These are phyloP conservation scores for Tulasnella sp. DNA, from an alignment of 768 basidiomycete genomes.

Conservation along the genomic window DNA sequence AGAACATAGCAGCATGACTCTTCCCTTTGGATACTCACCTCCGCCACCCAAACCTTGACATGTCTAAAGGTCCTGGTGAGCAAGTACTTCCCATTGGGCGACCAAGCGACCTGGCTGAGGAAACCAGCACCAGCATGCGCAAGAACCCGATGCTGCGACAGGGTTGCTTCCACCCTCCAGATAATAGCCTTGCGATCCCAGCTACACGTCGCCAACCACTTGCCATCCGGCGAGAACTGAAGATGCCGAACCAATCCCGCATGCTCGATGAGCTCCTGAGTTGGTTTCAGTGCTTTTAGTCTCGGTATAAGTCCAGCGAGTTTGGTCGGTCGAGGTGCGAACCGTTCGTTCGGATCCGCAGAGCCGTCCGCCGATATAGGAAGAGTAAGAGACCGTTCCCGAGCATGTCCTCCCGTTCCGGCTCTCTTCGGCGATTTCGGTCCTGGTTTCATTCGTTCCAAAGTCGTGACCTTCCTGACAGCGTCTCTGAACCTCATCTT, in stretches of 20 bases:
- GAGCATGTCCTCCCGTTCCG: background rate
- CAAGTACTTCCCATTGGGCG: conserved; percentile 44
- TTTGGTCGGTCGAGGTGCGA: conserved; percentile 35
- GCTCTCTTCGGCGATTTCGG: background rate
- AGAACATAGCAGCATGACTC: background rate
- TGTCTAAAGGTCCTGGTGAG: conserved; percentile 53
- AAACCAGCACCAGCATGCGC: conserved; percentile 47
- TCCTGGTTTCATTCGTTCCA: background rate
- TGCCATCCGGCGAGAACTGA: conserved; percentile 68
- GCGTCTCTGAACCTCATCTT: background rate
- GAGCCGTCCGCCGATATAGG: background rate
- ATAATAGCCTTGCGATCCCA: conserved; percentile 21
- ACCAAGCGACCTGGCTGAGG: conserved; percentile 69
- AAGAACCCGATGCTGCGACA: conserved; percentile 48
- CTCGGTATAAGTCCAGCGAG: conserved; percentile 44
- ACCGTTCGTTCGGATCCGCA: background rate
- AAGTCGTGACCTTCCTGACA: background rate
- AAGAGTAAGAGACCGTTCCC: background rate
- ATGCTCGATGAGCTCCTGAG: conserved; percentile 50
- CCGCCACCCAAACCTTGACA: conserved; percentile 56
- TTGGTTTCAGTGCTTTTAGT: conserved; percentile 40
- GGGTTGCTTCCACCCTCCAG: conserved; percentile 29
- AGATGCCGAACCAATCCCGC: conserved; percentile 56
- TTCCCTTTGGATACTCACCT: conserved; percentile 31
- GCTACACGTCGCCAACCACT: conserved; percentile 62